Percentiles rank a stretch among this genome's conserved stretches.
Evolutionary conservation across 2,329 filamentous ascomycete genomes (phyloP).

Genomic region (Aspergillus fumigatiaffinis): DNA sequence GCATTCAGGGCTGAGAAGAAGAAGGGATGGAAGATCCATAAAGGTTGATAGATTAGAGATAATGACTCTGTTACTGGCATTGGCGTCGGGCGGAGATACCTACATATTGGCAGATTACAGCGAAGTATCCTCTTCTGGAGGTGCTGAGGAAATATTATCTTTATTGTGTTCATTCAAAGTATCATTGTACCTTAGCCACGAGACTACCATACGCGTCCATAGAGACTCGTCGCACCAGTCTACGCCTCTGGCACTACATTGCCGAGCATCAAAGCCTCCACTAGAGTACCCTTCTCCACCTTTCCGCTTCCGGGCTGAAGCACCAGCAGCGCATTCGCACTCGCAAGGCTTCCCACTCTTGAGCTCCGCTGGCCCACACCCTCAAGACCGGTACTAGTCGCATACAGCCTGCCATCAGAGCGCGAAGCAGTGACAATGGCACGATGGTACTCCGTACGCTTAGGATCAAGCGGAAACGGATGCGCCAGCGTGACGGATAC

Average conservation of each 20-base stretch:
- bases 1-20: conserved; percentile 54
- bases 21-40: conserved; percentile 47
- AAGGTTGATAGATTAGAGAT: conserved; percentile 14
- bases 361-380: conserved; percentile 70
- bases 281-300: conserved; percentile 64
- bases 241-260: conserved; percentile 31
- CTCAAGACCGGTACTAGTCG: conserved; percentile 72
- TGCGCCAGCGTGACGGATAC: conserved; percentile 69
- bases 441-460: conserved; percentile 85
- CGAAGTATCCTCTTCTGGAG: not conserved
- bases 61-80: not conserved
- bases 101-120: not conserved
- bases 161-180: not conserved
- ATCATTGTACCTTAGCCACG: not conserved
- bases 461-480: conserved; percentile 69
- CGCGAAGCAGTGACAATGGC: conserved; percentile 63
- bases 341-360: conserved; percentile 79
- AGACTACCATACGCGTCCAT: no score
- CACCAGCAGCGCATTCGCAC: conserved; percentile 81
- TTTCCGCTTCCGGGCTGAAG: conserved; percentile 47
- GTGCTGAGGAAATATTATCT: not conserved
- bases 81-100: not conserved
- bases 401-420: conserved; percentile 64
- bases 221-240: not conserved
- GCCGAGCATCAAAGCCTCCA: conserved; percentile 78